These are phyloP conservation scores for Protomyces inouyei DNA, from an alignment of 1,139 yeast species.

Conservation along the genomic window DNA sequence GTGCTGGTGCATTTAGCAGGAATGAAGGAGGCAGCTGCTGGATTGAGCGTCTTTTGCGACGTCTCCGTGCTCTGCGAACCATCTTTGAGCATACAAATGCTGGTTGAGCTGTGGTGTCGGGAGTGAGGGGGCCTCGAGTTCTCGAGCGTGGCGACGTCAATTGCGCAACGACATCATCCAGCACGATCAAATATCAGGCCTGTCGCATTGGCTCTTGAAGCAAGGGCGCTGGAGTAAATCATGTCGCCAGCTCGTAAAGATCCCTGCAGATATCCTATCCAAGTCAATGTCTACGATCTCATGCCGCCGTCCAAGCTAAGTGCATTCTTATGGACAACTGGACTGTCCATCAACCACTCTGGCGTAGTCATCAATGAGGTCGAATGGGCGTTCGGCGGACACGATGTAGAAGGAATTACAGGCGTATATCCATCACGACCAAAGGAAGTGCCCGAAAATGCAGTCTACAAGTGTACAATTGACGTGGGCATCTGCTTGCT, in stretches of 20 bases:
- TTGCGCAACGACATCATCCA: too few species aligned
- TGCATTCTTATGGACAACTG: constrained; percentile 17
- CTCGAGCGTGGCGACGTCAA: too few species aligned
- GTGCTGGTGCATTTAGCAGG: too few species aligned
- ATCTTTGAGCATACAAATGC: too few species aligned
- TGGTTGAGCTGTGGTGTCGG: too few species aligned
- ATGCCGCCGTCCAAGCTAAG: constrained; percentile 13
- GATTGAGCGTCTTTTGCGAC: background rate
- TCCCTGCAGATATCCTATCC: background rate
- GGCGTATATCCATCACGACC: constrained; percentile 23
- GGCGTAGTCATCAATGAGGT: constrained; percentile 12
- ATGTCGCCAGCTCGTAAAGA: background rate
- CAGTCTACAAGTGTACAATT: constrained; percentile 1
- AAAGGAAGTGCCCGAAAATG: constrained; percentile 17
- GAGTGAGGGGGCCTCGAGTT: too few species aligned
- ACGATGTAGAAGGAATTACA: constrained; percentile 22
- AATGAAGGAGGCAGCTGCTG: background rate
- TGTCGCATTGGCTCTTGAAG: too few species aligned
- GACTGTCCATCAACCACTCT: constrained; percentile 16
- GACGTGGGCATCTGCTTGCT: constrained; percentile 8
- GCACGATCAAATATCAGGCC: too few species aligned
- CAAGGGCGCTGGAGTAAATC: background rate
- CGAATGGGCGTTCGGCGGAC: constrained; percentile 26
- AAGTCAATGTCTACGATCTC: constrained; percentile 20
- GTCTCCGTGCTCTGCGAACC: background rate